Evolutionary conservation across 2,329 filamentous ascomycete species (phyloP).

Genomic region (Stachybotrys chlorohalonatus): DNA sequence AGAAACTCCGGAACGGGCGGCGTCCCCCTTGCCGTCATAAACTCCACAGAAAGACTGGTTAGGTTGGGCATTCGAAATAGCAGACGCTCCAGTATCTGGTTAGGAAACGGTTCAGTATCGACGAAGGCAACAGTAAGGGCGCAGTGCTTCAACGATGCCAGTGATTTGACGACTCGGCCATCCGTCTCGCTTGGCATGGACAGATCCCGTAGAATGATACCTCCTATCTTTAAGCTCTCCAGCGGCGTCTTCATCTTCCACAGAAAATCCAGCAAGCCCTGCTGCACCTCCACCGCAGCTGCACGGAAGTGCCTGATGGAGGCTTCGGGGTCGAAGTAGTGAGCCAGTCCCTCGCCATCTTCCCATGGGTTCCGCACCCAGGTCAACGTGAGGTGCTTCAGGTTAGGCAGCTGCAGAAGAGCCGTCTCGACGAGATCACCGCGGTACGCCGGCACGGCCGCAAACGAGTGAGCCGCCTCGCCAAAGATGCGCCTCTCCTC

Average conservation of each 20-base stretch:
- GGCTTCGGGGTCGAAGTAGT: slow-evolving; percentile 6
- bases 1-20: too few species aligned
- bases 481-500: slow-evolving; percentile 26
- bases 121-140: neutral
- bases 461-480: slow-evolving; percentile 21
- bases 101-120: neutral
- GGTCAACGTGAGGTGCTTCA: slow-evolving; percentile 12
- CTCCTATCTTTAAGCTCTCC: slow-evolving; percentile 10
- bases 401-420: slow-evolving; percentile 8
- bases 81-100: neutral
- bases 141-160: slow-evolving; percentile 5
- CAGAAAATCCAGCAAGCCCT: slow-evolving; percentile 10
- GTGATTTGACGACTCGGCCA: slow-evolving; percentile 5
- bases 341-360: neutral
- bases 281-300: slow-evolving; percentile 8
- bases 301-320: slow-evolving; percentile 8
- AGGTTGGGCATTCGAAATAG: neutral
- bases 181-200: slow-evolving; percentile 1
- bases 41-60: neutral
- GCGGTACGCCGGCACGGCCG: neutral
- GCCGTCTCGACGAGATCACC: slow-evolving; percentile 1
- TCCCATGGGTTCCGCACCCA: slow-evolving; percentile 14
- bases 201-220: slow-evolving; percentile 2
- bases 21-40: neutral
- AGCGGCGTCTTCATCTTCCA: slow-evolving; percentile 6